Conservation (phyloP, 768 basidiomycete genomes). For the Nevesoporus exiguus region DNA sequence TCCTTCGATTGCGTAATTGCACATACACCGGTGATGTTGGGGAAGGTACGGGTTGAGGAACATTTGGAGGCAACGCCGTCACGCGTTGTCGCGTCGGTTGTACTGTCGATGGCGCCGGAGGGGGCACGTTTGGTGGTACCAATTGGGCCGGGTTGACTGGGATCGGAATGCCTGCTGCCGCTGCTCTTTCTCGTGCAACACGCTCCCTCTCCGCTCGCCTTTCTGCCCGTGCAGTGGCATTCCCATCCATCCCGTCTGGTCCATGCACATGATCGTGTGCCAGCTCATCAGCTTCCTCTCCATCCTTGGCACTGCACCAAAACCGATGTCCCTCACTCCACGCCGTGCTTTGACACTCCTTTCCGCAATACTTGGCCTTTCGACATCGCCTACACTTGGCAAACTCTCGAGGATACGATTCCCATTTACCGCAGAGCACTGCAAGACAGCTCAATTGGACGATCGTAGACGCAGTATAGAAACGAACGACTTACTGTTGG, state of each 20-base stretch:
- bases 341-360: constrained; percentile 93
- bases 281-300: constrained; percentile 39
- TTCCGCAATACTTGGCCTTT: constrained; percentile 98
- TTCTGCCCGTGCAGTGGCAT: constrained; percentile 26
- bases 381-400: constrained; percentile 94
- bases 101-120: constrained; percentile 6
- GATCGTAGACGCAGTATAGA: not conserved
- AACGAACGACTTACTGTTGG: constrained; percentile 66
- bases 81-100: constrained; percentile 28
- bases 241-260: constrained; percentile 12
- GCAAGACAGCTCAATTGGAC: constrained; percentile 1
- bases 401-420: constrained; percentile 88
- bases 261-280: constrained; percentile 28
- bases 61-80: constrained; percentile 27
- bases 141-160: constrained; percentile 13
- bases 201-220: constrained; percentile 39
- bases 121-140: constrained; percentile 11
- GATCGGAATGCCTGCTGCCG: constrained; percentile 10
- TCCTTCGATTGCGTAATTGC: constrained; percentile 28
- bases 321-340: constrained; percentile 97
- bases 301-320: constrained; percentile 77
- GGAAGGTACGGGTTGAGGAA: constrained; percentile 22
- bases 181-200: constrained; percentile 24
- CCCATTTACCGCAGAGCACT: constrained; percentile 97
- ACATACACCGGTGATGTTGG: constrained; percentile 15